Evolutionary conservation across 805 yeast genomes (phyloP), one percentile per base, ranked within the genome.

Genomic region (Pichia deserticola): DNA sequence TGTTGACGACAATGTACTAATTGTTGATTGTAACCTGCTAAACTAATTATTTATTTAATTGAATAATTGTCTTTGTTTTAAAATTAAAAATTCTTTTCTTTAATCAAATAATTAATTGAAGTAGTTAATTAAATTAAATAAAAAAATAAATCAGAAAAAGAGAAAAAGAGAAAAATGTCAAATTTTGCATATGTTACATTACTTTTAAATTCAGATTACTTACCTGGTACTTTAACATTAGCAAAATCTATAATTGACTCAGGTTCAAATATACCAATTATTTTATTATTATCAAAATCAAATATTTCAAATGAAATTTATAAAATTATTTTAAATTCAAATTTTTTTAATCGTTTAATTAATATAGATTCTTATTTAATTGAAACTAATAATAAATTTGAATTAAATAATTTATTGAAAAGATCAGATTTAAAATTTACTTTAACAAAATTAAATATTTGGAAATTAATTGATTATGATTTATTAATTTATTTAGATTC

Each of bases 401-500:
- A 54, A 33, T 56, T 65, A 30, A 41, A 44, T 8, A 15, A 48
- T 7, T 46, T 64, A n/a, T 54, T 64, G 38, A 50, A 60, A n/a
- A 56, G 72, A 44, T 53, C 60, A 11, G 71, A 68, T 33, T 54
- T 68, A 44, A 51, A 51, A 27, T 54, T 48, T 28, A 72, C 82
- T 4, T 69, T 75, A 54, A 75, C 85, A 33, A 84, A 84, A 59
- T 63, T 84, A 34, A 69, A 73, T 44, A 65, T 78, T 34, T 84
- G 87, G 86, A 60, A 64, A 32, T 69, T 63, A 42, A 52, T 52
- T 11, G 50, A 65, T 15, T 76, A 66, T 58, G 76, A 75, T 11
- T 72, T 69, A 46, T 62, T 84, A 1, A 60, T 83, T 15, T 85
- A 82, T 60, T 60, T 85, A 50, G 93, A 85, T 63, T 71, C 81